Evolutionary conservation across 768 basidiomycete species (phyloP).

Genomic region (Tylopilus sp.): DNA sequence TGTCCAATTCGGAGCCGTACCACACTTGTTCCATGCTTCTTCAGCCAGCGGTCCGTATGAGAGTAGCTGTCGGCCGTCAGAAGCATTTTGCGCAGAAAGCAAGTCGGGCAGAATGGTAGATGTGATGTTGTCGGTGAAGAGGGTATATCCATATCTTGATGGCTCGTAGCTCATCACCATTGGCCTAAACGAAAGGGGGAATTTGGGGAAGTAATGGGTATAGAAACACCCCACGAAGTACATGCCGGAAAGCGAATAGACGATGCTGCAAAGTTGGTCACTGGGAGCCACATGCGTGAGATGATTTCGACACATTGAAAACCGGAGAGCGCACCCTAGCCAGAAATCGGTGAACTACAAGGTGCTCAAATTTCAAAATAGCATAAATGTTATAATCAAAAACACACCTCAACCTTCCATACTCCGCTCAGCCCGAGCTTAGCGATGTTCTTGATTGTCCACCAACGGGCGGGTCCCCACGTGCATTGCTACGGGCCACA

Average conservation of each 20-base stretch:
- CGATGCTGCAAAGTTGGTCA: slow-evolving; percentile 79
- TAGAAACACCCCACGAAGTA: slow-evolving; percentile 79
- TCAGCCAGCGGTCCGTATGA: slow-evolving; percentile 37
- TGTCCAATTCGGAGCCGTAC: slow-evolving; percentile 52
- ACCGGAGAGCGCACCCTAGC: slow-evolving; percentile 58
- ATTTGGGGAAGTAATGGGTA: slow-evolving; percentile 15
- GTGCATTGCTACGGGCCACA: slow-evolving; percentile 40
- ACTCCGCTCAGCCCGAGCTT: slow-evolving; percentile 67
- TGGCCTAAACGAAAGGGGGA: background rate
- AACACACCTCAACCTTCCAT: slow-evolving; percentile 65
- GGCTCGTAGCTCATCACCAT: background rate
- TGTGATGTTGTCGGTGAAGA: background rate
- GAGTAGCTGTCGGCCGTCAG: background rate
- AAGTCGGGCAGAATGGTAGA: background rate
- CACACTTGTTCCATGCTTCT: slow-evolving; percentile 41
- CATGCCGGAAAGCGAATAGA: slow-evolving; percentile 69
- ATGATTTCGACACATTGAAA: background rate
- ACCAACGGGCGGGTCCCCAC: slow-evolving; percentile 51
- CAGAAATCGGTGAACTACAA: slow-evolving; percentile 81
- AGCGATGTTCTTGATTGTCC: slow-evolving; percentile 66
- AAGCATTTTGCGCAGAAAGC: background rate
- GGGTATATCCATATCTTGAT: background rate
- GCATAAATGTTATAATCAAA: background rate
- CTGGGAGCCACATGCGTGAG: slow-evolving; percentile 34
- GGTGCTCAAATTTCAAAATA: slow-evolving; percentile 1